Percentiles rank a stretch among this genome's conserved stretches.
Conservation (phyloP, 1,284 basidiomycete species). For the Marasmius fiardii region DNA sequence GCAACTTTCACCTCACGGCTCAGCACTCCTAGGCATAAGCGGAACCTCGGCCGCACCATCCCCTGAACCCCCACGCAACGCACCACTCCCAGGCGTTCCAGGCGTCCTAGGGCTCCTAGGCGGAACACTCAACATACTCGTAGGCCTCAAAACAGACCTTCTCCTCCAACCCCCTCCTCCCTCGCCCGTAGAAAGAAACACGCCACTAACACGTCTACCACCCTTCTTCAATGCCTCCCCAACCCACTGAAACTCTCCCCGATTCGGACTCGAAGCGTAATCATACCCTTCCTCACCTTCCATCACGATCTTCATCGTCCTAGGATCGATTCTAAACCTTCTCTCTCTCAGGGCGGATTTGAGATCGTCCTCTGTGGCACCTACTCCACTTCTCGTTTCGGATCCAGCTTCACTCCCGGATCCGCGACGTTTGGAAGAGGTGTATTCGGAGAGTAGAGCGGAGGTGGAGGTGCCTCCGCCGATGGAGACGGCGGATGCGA, state of each 20-base stretch:
- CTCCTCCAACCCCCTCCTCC: background rate
- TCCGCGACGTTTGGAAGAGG: background rate
- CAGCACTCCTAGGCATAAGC: too few species aligned
- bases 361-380: conserved; percentile 35
- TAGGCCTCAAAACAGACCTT: background rate
- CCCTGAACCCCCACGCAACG: too few species aligned
- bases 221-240: conserved; percentile 23
- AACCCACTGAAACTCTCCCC: conserved; percentile 14
- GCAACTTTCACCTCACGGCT: too few species aligned
- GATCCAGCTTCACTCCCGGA: conserved; percentile 2
- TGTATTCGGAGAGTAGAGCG: conserved; percentile 32
- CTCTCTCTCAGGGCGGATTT: conserved; percentile 34
- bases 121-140: too few species aligned
- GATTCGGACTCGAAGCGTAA: conserved; percentile 24
- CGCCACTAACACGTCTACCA: conserved; percentile 7
- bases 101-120: background rate
- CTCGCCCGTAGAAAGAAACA: background rate
- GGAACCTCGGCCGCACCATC: too few species aligned
- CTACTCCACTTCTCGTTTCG: too few species aligned
- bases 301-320: conserved; percentile 47
- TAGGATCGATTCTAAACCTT: conserved; percentile 46
- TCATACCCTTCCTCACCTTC: conserved; percentile 45
- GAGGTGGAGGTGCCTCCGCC: conserved; percentile 46
- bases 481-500: conserved; percentile 51
- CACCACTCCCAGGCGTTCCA: background rate